Conservation (phyloP, 106 monocot genomes). For the Dendrobium chrysotoxum region DNA sequence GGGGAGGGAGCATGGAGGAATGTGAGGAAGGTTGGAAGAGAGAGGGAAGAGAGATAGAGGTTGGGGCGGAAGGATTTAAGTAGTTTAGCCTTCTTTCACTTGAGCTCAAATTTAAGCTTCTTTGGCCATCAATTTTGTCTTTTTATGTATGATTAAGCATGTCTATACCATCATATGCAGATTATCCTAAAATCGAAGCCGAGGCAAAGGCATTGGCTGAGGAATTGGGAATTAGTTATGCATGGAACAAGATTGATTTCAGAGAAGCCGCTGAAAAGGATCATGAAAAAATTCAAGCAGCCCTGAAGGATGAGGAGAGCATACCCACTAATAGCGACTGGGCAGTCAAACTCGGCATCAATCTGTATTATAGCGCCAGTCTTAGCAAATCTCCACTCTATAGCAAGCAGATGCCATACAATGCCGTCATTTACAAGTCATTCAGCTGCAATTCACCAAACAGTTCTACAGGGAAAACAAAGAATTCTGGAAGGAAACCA, state of each 20-base stretch:
- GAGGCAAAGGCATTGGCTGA: conserved; percentile 59
- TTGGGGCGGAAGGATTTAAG: neutral
- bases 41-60: neutral
- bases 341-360: conserved; percentile 80
- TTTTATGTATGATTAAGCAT: neutral
- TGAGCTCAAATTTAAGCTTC: neutral
- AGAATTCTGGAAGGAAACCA: conserved; percentile 20
- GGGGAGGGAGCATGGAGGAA: too few species aligned
- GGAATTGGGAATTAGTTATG: conserved; percentile 42
- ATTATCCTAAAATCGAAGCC: conserved; percentile 63
- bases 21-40: neutral
- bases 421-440: conserved; percentile 61
- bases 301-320: conserved; percentile 66
- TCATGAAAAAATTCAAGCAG: conserved; percentile 36
- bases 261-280: conserved; percentile 43
- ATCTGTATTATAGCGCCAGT: conserved; percentile 71
- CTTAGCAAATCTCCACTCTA: conserved; percentile 85
- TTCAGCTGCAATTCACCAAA: conserved; percentile 36
- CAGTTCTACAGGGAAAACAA: conserved; percentile 22
- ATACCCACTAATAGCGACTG: conserved; percentile 67
- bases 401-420: conserved; percentile 83
- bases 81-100: neutral
- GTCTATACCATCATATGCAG: conserved; percentile 27
- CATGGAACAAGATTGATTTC: conserved; percentile 59
- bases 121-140: neutral